Conservation (phyloP, 2,329 filamentous ascomycete genomes). For the Botryotinia calthae region DNA sequence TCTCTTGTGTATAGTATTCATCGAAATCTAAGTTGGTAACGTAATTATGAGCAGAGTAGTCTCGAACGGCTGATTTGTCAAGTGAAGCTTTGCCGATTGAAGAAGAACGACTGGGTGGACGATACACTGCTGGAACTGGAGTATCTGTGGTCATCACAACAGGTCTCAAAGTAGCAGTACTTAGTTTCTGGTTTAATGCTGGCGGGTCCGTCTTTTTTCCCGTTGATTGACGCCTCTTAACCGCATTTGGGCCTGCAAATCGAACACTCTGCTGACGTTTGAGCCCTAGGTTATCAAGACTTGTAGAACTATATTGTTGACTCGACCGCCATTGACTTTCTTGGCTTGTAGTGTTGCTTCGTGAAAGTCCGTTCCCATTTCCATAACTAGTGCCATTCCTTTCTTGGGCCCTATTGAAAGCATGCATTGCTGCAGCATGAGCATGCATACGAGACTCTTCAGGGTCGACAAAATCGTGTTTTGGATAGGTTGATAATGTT, state of each 20-base stretch:
- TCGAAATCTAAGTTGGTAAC: conserved; percentile 42
- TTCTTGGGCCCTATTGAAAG: conserved; percentile 54
- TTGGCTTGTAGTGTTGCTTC: conserved; percentile 24
- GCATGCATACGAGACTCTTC: conserved; percentile 56
- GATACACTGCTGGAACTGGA: conserved; percentile 35
- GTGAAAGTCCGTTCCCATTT: conserved; percentile 33
- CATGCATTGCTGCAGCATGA: conserved; percentile 59
- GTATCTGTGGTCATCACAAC: conserved; percentile 35
- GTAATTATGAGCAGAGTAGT: conserved; percentile 38
- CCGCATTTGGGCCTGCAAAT: conserved; percentile 40
- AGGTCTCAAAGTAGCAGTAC: conserved; percentile 29
- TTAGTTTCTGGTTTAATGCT: conserved; percentile 24
- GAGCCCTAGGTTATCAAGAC: conserved; percentile 35
- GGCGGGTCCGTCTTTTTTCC: conserved; percentile 28
- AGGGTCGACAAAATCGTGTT: conserved; percentile 50
- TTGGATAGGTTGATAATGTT: conserved; percentile 48
- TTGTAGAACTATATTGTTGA: conserved; percentile 30
- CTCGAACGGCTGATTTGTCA: conserved; percentile 30
- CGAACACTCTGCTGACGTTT: conserved; percentile 55
- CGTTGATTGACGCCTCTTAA: conserved; percentile 31
- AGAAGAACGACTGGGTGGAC: conserved; percentile 37
- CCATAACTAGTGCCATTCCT: conserved; percentile 42
- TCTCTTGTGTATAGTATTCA: conserved; percentile 48
- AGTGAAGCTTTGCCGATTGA: conserved; percentile 36
- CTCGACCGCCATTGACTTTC: conserved; percentile 10